phyloP scores from a whole-genome alignment of 2,329 filamentous ascomycete species.

The Diplodia seriata region DNA sequence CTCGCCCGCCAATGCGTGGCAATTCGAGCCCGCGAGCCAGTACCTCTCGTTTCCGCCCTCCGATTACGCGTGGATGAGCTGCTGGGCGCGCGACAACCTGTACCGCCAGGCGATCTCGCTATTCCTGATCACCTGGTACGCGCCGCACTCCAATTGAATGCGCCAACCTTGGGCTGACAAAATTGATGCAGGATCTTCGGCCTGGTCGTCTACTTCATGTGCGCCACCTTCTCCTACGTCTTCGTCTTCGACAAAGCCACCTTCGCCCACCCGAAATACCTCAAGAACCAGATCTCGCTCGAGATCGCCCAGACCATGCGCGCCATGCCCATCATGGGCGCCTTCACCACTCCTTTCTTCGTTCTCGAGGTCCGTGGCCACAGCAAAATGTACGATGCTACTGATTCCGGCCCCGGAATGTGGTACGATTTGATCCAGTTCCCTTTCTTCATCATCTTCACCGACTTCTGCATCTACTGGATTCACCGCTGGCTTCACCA shows the following conservation, averaged over 20 bases:
- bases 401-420: slow-evolving; percentile 73
- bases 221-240: slow-evolving; percentile 81
- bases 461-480: slow-evolving; percentile 90
- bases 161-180: neutral
- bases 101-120: slow-evolving; percentile 76
- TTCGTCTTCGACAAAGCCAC: slow-evolving; percentile 93
- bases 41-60: slow-evolving; percentile 74
- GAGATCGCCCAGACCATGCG: slow-evolving; percentile 82
- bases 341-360: slow-evolving; percentile 83
- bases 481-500: slow-evolving; percentile 88
- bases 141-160: slow-evolving; percentile 24
- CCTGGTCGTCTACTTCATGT: slow-evolving; percentile 81
- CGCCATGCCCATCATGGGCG: slow-evolving; percentile 81
- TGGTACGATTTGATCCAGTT: slow-evolving; percentile 86
- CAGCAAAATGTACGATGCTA: slow-evolving; percentile 85
- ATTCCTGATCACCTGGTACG: slow-evolving; percentile 85
- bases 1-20: slow-evolving; percentile 57
- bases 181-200: slow-evolving; percentile 76
- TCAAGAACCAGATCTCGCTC: slow-evolving; percentile 87
- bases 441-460: slow-evolving; percentile 86
- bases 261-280: slow-evolving; percentile 88
- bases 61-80: slow-evolving; percentile 79
- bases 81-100: slow-evolving; percentile 77
- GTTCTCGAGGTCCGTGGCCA: slow-evolving; percentile 82
- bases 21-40: slow-evolving; percentile 75